Percentiles rank a stretch among this genome's conserved stretches.
Evolutionary conservation across 2,329 filamentous ascomycete genomes (phyloP).

Genomic region (Pseudogymnoascus destructans): DNA sequence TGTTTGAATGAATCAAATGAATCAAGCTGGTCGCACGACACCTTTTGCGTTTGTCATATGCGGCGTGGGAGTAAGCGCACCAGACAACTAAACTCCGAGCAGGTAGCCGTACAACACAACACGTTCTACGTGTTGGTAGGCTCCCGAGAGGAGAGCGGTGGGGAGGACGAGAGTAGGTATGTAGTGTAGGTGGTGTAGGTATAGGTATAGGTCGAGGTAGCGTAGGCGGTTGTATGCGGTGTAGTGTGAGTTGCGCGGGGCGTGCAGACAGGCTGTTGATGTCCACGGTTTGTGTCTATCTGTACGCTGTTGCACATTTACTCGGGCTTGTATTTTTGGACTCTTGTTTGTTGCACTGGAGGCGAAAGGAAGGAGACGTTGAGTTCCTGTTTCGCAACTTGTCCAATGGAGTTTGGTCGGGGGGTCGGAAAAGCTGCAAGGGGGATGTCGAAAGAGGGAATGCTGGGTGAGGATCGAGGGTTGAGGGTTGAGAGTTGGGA

Average conservation of each 20-base stretch:
- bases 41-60: slow-evolving; percentile 27
- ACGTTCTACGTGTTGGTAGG: neutral
- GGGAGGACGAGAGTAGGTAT: neutral
- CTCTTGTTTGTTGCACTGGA: neutral
- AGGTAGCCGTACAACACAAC: slow-evolving; percentile 22
- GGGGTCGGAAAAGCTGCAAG: neutral
- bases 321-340: neutral
- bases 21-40: slow-evolving; percentile 24
- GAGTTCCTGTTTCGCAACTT: neutral
- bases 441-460: neutral
- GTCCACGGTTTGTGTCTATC: neutral
- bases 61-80: slow-evolving; percentile 21
- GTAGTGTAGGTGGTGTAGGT: neutral
- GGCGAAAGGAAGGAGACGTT: neutral
- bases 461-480: neutral
- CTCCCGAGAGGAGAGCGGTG: neutral
- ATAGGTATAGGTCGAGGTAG: neutral
- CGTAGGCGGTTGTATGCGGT: neutral
- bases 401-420: neutral
- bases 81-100: slow-evolving; percentile 17
- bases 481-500: neutral
- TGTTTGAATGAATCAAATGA: neutral
- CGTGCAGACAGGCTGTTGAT: neutral
- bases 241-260: neutral
- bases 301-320: neutral